Conservation (phyloP, 768 basidiomycete species). For the Xanthoconium purpureum region DNA sequence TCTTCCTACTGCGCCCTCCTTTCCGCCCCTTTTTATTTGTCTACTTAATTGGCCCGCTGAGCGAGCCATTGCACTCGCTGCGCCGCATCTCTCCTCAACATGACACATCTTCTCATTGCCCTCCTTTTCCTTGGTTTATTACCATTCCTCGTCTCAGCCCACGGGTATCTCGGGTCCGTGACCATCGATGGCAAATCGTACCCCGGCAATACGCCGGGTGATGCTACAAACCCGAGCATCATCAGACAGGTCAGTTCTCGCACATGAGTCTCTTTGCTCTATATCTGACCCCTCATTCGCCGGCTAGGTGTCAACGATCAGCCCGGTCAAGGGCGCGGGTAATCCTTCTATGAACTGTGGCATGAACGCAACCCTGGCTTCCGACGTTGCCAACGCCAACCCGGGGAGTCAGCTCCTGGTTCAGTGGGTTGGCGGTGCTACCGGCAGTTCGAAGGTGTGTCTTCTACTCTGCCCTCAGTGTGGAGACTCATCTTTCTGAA, state of each 20-base stretch:
- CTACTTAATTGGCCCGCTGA: conserved; percentile 21
- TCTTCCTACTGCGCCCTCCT: background rate
- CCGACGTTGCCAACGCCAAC: conserved; percentile 50
- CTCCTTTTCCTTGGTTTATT: conserved; percentile 13
- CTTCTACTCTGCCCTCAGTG: background rate
- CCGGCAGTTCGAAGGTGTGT: conserved; percentile 35
- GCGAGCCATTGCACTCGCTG: conserved; percentile 8
- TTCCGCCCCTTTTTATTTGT: conserved; percentile 5
- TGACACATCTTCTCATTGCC: conserved; percentile 12
- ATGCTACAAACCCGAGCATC: conserved; percentile 34
- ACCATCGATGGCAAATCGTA: conserved; percentile 29
- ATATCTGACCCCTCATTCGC: background rate
- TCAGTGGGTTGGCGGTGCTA: conserved; percentile 49
- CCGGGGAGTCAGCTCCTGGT: conserved; percentile 55
- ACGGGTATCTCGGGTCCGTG: conserved; percentile 31
- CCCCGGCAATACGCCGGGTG: conserved; percentile 32
- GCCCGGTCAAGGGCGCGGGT: conserved; percentile 53
- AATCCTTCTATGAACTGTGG: conserved; percentile 64
- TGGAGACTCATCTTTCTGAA: background rate
- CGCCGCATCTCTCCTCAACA: background rate
- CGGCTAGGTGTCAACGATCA: conserved; percentile 33
- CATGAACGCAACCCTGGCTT: conserved; percentile 45
- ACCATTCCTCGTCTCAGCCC: conserved; percentile 26
- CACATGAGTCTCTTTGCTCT: background rate
- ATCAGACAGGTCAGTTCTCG: conserved; percentile 39